Percentiles rank a stretch among this genome's conserved stretches.
Evolutionary conservation across 164 flowering plant species (phyloP).

Genomic region (Stephania cephalantha): DNA sequence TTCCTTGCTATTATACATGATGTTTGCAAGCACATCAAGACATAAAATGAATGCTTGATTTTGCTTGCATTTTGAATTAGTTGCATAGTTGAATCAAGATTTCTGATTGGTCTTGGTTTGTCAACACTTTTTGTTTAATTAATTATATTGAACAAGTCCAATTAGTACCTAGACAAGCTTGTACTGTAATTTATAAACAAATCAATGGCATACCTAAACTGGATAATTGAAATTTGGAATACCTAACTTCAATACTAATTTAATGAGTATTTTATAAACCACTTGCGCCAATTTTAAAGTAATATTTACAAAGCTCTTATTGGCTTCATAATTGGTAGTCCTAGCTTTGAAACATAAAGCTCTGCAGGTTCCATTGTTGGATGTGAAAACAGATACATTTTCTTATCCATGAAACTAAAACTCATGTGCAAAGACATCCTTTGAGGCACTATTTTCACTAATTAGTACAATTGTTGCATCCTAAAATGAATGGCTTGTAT

Average conservation of each 20-base stretch:
- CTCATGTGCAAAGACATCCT: not conserved
- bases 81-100: too few species aligned
- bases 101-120: not conserved
- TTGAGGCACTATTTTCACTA: not conserved
- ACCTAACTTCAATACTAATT: not conserved
- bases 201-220: too few species aligned
- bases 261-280: not conserved
- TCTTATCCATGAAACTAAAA: too few species aligned
- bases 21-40: too few species aligned
- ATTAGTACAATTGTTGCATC: not conserved
- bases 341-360: not conserved
- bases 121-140: too few species aligned
- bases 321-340: not conserved
- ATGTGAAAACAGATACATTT: not conserved
- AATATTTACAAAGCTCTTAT: not conserved
- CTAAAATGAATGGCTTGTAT: not conserved
- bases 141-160: too few species aligned
- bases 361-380: not conserved
- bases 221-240: too few species aligned
- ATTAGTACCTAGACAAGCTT: too few species aligned
- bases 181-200: too few species aligned
- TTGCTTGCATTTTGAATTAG: not conserved
- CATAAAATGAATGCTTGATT: too few species aligned
- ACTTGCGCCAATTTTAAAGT: not conserved
- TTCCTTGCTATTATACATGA: too few species aligned